Evolutionary conservation across 2,329 filamentous ascomycete species (phyloP), one percentile per base, ranked within the genome.

Genomic region (Dactylellina sp.): DNA sequence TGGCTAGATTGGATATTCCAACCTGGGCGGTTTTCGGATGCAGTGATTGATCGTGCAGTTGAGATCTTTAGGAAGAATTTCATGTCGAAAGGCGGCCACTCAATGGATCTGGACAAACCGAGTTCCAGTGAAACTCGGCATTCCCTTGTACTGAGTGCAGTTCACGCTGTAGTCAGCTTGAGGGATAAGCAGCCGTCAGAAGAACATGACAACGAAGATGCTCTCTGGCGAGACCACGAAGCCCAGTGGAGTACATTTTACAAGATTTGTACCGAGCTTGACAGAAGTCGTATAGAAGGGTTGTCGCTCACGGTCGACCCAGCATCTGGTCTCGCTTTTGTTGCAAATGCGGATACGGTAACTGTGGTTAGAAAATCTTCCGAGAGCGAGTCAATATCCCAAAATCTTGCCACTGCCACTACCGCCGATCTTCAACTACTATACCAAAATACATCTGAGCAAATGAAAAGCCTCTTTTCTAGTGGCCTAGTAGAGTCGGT

Each of bases 231-330:
- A 35, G 89, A 91, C 32, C 89, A 90, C 60, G 90, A 95, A 79
- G 85, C 87, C 9, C 93, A 97, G 80, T 99, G 95, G 95, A 88
- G 91, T 75, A 88, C 91, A 56, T 96, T 96, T 81, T 97, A 93
- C 83, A 89, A 93, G 32, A 85, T 98, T 16, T 85, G 96, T 16
- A 85, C 91, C 11, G 93, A 97, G 80, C 83, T 99, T 42, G 93
- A 98, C 80, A 93, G 91, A 78, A 89, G 92, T 78, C 86, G 93
- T 78, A 90, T 91, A 16, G 93, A 97, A 79, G 89, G 91, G 0
- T 82, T 98, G 47, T 89, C 91, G 0, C 83, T 98, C 47, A 87
- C 89, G 0, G 88, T 91, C 63, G 95, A 98, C 78, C 81, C 85
- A 0, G 85, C 87, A 52, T 85, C 86, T 7, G 89, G 89, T 55